Evolutionary conservation across 257 asterid genomes (phyloP), one percentile per base, ranked within the genome.

Genomic region (Ballota nigra): DNA sequence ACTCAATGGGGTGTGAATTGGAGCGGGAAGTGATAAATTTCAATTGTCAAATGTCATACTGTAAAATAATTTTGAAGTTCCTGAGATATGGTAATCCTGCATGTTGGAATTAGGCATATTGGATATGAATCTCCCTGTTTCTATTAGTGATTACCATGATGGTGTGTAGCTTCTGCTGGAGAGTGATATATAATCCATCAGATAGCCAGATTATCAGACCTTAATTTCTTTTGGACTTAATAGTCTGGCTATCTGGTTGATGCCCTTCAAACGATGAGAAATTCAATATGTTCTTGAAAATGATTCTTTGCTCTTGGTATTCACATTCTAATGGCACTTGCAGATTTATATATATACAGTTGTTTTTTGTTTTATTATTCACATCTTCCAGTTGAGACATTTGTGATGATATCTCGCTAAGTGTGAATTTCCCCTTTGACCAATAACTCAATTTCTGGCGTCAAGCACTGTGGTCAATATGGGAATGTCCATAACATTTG

Each of bases 381-480:
- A 11, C 49, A 11, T 41, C n/a, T 41, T 41, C 5, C 49, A 41
- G 12, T 41, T 41, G 49, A 41, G 49, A 41, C 49, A 41, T 41
- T 11, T 41, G n/a, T 41, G 4, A 12, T 41, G 49, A 41, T 41
- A 41, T 41, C 12, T 16, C 12, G 49, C 49, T 41, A 41, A 41
- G 8, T 41, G 49, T 41, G 5, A 41, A 41, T 43, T 43, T 15
- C 52, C 52, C 19, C 15, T 43, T 43, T 13, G 52, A 15, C 9
- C 55, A n/a, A n/a, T 47, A n/a, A 55, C 41, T 15, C 63, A 40
- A 31, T 29, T 68, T 69, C 31, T 71, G 36, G 9, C 51, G 28
- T 69, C 62, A 52, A 75, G 66, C 47, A 16, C 23, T 75, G 41
- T 64, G 53, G 33, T 75, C 20, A 66, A 16, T 40, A 19, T 22